Percentiles rank a stretch among this genome's conserved stretches.
These are phyloP conservation scores for Neocallimastix lanati DNA, from an alignment of 192 early-diverging fungal species.

Conservation along the genomic window DNA sequence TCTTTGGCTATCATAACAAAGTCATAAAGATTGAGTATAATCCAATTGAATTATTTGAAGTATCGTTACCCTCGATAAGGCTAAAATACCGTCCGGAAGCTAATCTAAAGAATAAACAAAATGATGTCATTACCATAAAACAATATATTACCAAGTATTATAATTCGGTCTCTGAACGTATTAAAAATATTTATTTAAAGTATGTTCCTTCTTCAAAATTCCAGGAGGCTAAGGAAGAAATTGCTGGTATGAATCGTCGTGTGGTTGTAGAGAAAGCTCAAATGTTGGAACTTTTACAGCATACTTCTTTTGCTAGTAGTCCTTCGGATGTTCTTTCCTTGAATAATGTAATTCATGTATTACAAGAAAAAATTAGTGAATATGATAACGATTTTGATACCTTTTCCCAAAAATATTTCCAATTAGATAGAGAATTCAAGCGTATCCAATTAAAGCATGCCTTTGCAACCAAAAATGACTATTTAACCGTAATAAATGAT, in stretches of 20 bases:
- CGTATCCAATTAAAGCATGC: constrained; percentile 18
- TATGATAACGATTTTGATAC: constrained; percentile 77
- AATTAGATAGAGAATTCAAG: constrained; percentile 60
- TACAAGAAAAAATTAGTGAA: constrained; percentile 57
- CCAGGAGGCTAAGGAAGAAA: constrained; percentile 47
- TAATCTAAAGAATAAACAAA: constrained; percentile 45
- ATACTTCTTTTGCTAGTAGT: constrained; percentile 55
- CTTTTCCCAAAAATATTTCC: constrained; percentile 60
- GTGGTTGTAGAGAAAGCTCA: constrained; percentile 59
- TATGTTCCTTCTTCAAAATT: constrained; percentile 50
- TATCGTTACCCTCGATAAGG: constrained; percentile 48
- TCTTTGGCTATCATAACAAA: constrained; percentile 58
- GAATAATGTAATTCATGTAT: constrained; percentile 50
- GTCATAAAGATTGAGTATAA: constrained; percentile 63
- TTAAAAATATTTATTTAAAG: constrained; percentile 63
- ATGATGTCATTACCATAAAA: constrained; percentile 51
- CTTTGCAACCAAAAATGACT: constrained; percentile 30
- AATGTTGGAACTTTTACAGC: constrained; percentile 67
- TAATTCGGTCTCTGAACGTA: constrained; percentile 63
- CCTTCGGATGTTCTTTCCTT: constrained; percentile 64
- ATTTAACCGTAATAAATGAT: constrained; percentile 39
- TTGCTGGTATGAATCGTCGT: constrained; percentile 48
- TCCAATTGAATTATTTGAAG: constrained; percentile 49
- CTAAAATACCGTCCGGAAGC: constrained; percentile 38
- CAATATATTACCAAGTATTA: constrained; percentile 60